Evolutionary conservation across 2,329 filamentous ascomycete genomes (phyloP).

Genomic region (Plectosphaerella plurivora): DNA sequence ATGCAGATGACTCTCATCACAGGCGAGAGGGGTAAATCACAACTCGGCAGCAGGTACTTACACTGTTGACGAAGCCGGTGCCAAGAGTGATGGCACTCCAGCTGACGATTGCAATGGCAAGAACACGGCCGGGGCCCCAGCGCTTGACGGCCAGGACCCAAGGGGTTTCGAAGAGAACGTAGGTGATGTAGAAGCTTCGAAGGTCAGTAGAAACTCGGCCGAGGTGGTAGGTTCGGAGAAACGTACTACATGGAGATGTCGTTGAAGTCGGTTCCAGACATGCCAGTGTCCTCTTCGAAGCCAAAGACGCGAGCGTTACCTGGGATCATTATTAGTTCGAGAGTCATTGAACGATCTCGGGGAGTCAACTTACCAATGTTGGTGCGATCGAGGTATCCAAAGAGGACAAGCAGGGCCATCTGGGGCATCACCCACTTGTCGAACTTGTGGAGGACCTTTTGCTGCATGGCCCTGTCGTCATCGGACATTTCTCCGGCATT

Average conservation of each 20-base stretch:
- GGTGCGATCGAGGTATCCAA: constrained; percentile 10
- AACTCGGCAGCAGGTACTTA: too few species aligned
- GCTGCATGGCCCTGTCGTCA: constrained; percentile 1
- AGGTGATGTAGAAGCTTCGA: constrained; percentile 18
- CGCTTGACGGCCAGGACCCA: constrained; percentile 26
- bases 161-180: constrained; percentile 24
- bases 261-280: constrained; percentile 13
- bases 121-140: constrained; percentile 17
- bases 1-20: too few species aligned
- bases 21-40: constrained; percentile 31
- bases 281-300: constrained; percentile 17
- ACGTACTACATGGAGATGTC: constrained; percentile 7
- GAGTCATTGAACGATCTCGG: neutral
- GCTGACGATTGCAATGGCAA: constrained; percentile 23
- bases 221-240: neutral
- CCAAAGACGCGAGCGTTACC: constrained; percentile 20
- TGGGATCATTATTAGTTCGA: neutral
- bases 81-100: constrained; percentile 26
- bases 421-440: constrained; percentile 12
- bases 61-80: constrained; percentile 18
- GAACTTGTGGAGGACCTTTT: constrained; percentile 10
- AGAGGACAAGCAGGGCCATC: constrained; percentile 9
- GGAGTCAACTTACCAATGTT: constrained; percentile 10
- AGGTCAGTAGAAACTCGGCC: neutral
- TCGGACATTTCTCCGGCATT: neutral